Conservation (phyloP, 225 moss, liverwort and hornwort species). For the Lunularia cruciata region DNA sequence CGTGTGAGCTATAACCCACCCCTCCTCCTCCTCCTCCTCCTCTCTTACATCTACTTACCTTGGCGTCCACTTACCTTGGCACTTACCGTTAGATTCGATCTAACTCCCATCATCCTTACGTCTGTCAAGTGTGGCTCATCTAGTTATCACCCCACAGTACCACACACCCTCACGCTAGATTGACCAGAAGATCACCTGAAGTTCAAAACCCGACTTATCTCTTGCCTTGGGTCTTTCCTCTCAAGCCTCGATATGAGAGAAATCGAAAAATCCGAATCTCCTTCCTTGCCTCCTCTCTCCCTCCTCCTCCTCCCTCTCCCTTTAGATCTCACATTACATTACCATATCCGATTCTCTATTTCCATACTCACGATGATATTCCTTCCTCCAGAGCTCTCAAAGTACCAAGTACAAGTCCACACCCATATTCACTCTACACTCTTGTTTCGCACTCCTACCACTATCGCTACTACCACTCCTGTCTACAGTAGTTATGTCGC, state of each 20-base stretch:
- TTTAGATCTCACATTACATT: too few species aligned
- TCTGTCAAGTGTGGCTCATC: conserved; percentile 1
- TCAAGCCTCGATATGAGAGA: not conserved
- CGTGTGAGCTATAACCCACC: conserved; percentile 13
- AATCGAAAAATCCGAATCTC: not conserved
- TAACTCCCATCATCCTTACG: conserved; percentile 7
- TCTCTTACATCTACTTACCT: not conserved
- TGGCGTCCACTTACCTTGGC: not conserved
- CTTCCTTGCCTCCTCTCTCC: not conserved
- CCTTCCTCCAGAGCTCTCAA: not conserved
- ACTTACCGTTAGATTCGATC: conserved; percentile 3
- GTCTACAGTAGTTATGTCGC: not conserved
- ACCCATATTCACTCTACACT: too few species aligned
- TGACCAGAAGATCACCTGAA: not conserved
- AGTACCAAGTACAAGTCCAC: not conserved
- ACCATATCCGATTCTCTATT: too few species aligned
- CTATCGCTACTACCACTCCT: not conserved
- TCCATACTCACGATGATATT: too few species aligned
- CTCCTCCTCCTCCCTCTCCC: not conserved
- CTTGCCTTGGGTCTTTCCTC: not conserved
- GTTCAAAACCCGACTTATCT: not conserved
- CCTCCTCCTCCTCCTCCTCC: not conserved
- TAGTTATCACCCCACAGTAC: not conserved
- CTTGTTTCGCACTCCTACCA: too few species aligned
- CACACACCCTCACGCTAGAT: not conserved